Percentiles rank a stretch among this genome's conserved stretches.
Conservation (phyloP, 2,329 filamentous ascomycete species). For the Ascosphaera apis region DNA sequence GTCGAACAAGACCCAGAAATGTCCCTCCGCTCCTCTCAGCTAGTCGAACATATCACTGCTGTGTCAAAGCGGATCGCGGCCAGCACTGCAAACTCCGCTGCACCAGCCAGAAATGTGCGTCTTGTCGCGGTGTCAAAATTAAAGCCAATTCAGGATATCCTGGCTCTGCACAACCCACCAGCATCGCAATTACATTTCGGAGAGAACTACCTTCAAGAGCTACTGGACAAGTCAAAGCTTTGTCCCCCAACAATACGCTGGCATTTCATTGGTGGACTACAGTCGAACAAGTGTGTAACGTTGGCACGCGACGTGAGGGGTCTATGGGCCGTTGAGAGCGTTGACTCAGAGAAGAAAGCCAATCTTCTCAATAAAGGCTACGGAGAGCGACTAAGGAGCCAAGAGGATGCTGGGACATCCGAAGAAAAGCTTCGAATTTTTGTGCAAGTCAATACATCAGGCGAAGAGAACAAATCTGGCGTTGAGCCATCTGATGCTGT, state of each 20-base stretch:
- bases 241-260: constrained; percentile 58
- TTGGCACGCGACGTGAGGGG: constrained; percentile 67
- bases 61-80: constrained; percentile 36
- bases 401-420: constrained; percentile 3
- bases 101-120: constrained; percentile 21
- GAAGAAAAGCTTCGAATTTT: constrained; percentile 41
- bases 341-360: constrained; percentile 77
- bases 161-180: constrained; percentile 48
- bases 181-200: constrained; percentile 55
- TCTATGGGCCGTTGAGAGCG: constrained; percentile 74
- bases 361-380: constrained; percentile 57
- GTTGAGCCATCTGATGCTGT: constrained; percentile 41
- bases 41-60: constrained; percentile 37
- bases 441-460: constrained; percentile 89
- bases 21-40: constrained; percentile 35
- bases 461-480: constrained; percentile 67
- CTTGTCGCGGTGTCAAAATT: constrained; percentile 91
- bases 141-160: constrained; percentile 77
- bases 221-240: constrained; percentile 60
- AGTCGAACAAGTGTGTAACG: constrained; percentile 79
- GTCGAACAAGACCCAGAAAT: constrained; percentile 13
- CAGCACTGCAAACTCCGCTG: constrained; percentile 20
- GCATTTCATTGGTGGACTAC: constrained; percentile 92
- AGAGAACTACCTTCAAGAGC: constrained; percentile 88
- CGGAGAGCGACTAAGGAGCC: constrained; percentile 25